Conservation (phyloP, 2,329 filamentous ascomycete genomes). For the Orbilia ellipsospora region DNA sequence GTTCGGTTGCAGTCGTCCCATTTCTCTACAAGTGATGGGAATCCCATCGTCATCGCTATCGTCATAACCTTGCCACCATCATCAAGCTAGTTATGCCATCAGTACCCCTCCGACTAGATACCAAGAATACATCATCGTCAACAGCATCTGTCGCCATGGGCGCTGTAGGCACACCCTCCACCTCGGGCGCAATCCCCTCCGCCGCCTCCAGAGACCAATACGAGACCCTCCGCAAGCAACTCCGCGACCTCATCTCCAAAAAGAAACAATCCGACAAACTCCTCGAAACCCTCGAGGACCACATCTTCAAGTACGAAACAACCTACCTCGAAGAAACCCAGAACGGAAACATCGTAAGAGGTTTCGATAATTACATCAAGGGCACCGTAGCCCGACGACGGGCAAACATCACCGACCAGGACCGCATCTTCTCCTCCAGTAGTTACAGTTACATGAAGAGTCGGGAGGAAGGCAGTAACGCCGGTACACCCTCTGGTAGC, state of each 20-base stretch:
- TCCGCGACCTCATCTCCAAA: slow-evolving; percentile 59
- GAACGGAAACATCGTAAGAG: slow-evolving; percentile 93
- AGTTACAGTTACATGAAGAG: slow-evolving; percentile 58
- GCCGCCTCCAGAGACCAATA: slow-evolving; percentile 55
- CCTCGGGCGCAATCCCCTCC: slow-evolving; percentile 43
- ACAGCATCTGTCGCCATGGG: slow-evolving; percentile 24
- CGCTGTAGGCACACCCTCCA: slow-evolving; percentile 38
- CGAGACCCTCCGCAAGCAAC: slow-evolving; percentile 59
- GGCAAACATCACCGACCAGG: slow-evolving; percentile 73
- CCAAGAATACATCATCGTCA: slow-evolving; percentile 29
- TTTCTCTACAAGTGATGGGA: background rate
- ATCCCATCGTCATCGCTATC: background rate
- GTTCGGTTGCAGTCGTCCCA: background rate
- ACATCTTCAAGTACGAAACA: slow-evolving; percentile 83
- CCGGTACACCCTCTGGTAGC: slow-evolving; percentile 37
- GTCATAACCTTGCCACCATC: background rate
- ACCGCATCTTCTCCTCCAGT: slow-evolving; percentile 75
- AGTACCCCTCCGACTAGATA: slow-evolving; percentile 34
- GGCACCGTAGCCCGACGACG: slow-evolving; percentile 77
- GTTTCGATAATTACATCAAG: slow-evolving; percentile 99
- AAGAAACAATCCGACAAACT: slow-evolving; percentile 66
- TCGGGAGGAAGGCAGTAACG: slow-evolving; percentile 47
- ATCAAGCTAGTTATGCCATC: slow-evolving; percentile 23
- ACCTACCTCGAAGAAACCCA: slow-evolving; percentile 91
- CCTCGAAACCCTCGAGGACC: slow-evolving; percentile 75